These are phyloP conservation scores for Sporisorium reilianum DNA, from an alignment of 1,284 basidiomycete genomes.

Conservation along the genomic window DNA sequence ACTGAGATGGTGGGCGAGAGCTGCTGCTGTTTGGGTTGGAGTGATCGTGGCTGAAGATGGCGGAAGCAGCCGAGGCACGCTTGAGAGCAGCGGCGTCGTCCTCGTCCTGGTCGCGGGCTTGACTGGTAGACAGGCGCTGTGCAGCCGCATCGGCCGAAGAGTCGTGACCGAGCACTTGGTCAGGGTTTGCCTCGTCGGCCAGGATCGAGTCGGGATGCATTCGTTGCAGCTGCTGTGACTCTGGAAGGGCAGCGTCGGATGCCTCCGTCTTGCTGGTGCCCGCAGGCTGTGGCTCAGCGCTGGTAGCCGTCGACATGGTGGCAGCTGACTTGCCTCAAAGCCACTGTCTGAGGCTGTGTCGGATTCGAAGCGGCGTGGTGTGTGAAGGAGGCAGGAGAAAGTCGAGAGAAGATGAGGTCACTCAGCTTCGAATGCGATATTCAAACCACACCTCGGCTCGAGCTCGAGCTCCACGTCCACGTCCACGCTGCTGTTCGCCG, in stretches of 20 bases:
- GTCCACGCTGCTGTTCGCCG: background rate
- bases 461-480: slow-evolving; percentile 4
- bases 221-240: slow-evolving; percentile 43
- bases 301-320: slow-evolving; percentile 28
- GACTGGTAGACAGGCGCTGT: background rate
- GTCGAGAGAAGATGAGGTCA: background rate
- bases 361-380: background rate
- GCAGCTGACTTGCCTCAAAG: slow-evolving; percentile 1
- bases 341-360: slow-evolving; percentile 1
- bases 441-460: slow-evolving; percentile 3
- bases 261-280: slow-evolving; percentile 7
- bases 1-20: slow-evolving; percentile 13
- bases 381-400: background rate
- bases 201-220: slow-evolving; percentile 59
- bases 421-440: background rate
- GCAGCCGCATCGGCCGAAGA: slow-evolving; percentile 44
- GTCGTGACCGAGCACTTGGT: slow-evolving; percentile 53
- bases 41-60: slow-evolving; percentile 41
- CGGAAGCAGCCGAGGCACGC: slow-evolving; percentile 41
- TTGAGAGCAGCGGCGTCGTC: slow-evolving; percentile 23
- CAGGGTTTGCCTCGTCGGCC: slow-evolving; percentile 60
- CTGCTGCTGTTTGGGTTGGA: slow-evolving; percentile 15
- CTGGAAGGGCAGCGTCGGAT: slow-evolving; percentile 14
- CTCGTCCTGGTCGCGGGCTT: background rate
- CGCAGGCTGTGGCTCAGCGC: slow-evolving; percentile 17